phyloP scores from a whole-genome alignment of 768 basidiomycete species.

The Termitomyces sp. region DNA sequence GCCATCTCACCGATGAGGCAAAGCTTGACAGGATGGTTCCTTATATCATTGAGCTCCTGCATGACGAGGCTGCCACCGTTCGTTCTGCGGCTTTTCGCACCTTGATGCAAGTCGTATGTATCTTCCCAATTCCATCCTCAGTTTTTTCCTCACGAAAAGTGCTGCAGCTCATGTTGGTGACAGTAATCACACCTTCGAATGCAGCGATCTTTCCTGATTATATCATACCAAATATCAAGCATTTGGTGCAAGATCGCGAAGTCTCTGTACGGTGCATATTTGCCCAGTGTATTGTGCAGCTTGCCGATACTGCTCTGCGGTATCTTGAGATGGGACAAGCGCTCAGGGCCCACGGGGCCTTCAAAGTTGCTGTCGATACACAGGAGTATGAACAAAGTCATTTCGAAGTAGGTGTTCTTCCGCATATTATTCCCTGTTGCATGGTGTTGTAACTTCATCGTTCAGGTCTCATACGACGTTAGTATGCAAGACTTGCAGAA shows the following conservation, averaged over 20 bases:
- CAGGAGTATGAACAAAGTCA: conserved; percentile 75
- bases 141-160: not conserved
- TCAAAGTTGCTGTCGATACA: conserved; percentile 54
- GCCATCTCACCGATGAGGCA: conserved; percentile 88
- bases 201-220: conserved; percentile 89
- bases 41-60: conserved; percentile 81
- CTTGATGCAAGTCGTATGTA: conserved; percentile 75
- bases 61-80: conserved; percentile 81
- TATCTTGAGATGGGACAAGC: conserved; percentile 95
- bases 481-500: conserved; percentile 81
- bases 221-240: conserved; percentile 84
- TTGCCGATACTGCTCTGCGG: conserved; percentile 81
- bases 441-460: not conserved
- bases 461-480: conserved; percentile 85
- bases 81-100: conserved; percentile 75
- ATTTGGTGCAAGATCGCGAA: conserved; percentile 80
- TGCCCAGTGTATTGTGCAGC: conserved; percentile 78
- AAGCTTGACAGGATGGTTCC: conserved; percentile 92
- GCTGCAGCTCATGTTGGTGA: conserved; percentile 19
- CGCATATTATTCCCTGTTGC: not conserved
- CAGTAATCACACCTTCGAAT: conserved; percentile 23
- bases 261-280: conserved; percentile 73
- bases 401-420: conserved; percentile 55
- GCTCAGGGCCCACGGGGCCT: conserved; percentile 74
- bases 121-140: not conserved